Evolutionary conservation across 345 rosid genomes (phyloP).

Genomic region (Eucalyptus pumila): DNA sequence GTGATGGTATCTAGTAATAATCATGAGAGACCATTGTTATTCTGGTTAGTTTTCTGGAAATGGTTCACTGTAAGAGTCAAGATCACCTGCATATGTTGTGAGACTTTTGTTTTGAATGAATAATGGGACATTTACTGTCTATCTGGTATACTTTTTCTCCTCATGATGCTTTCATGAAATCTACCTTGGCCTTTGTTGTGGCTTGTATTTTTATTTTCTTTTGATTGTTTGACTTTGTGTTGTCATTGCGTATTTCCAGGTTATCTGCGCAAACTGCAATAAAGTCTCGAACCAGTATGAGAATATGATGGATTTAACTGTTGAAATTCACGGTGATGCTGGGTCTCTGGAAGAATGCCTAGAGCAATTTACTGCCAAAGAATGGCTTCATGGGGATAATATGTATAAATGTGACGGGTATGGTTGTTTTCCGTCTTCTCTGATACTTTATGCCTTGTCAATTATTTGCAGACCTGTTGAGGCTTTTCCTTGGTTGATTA

Average conservation of each 20-base stretch:
- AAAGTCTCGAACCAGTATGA: conserved; percentile 81
- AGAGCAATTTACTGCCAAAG: conserved; percentile 70
- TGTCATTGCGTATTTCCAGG: conserved; percentile 21
- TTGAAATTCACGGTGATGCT: conserved; percentile 93
- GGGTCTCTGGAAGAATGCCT: conserved; percentile 91
- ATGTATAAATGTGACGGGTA: conserved; percentile 98
- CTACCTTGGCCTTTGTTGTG: neutral
- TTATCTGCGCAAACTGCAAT: conserved; percentile 60
- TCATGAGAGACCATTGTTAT: neutral
- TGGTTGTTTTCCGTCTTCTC: neutral
- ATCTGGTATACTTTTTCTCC: neutral
- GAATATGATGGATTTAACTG: conserved; percentile 96
- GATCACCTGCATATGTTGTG: neutral
- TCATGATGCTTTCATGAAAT: neutral
- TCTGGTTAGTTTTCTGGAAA: neutral
- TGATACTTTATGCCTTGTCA: neutral
- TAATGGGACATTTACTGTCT: neutral
- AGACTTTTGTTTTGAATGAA: neutral
- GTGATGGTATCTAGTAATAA: neutral
- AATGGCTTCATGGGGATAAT: conserved; percentile 94
- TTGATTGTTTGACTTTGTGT: neutral
- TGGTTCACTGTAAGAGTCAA: neutral
- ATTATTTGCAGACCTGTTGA: neutral
- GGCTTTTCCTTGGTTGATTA: neutral
- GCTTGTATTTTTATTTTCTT: neutral